A percentile compares a stretch with the other conserved stretches of the same genome.
phyloP scores from a whole-genome alignment of 106 monocot genomes.

The Dendrobium huoshanense region DNA sequence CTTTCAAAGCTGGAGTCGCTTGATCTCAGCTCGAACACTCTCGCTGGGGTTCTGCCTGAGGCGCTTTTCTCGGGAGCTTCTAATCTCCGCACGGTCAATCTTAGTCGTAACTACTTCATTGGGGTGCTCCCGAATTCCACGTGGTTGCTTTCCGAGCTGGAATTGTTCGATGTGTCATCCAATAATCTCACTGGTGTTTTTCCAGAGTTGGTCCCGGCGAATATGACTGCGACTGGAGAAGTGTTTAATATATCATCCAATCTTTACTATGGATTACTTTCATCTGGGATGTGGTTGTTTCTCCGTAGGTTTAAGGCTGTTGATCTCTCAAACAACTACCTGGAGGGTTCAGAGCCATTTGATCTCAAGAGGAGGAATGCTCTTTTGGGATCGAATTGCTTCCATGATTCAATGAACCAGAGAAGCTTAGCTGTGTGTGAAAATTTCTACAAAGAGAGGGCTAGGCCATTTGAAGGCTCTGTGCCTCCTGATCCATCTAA shows the following conservation, averaged over 20 bases:
- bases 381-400: constrained; percentile 42
- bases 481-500: constrained; percentile 9
- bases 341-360: constrained; percentile 30
- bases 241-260: constrained; percentile 55
- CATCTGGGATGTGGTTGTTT: constrained; percentile 12
- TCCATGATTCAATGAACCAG: constrained; percentile 37
- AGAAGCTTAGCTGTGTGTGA: constrained; percentile 48
- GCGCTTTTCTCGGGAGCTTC: constrained; percentile 11
- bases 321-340: constrained; percentile 65
- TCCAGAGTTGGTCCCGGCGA: constrained; percentile 12
- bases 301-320: constrained; percentile 25
- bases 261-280: constrained; percentile 37
- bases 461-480: constrained; percentile 17
- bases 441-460: constrained; percentile 43
- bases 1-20: constrained; percentile 1
- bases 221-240: constrained; percentile 8
- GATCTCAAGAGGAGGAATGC: not conserved
- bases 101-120: constrained; percentile 27
- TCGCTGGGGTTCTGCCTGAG: constrained; percentile 6
- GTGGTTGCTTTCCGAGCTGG: constrained; percentile 10
- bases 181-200: constrained; percentile 35
- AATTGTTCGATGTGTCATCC: constrained; percentile 20
- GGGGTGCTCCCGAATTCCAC: constrained; percentile 16
- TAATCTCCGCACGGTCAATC: constrained; percentile 1
- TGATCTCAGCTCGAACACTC: constrained; percentile 11